Conservation (phyloP, 73 alveolate genomes). For the Paramecium pentaurelia region DNA sequence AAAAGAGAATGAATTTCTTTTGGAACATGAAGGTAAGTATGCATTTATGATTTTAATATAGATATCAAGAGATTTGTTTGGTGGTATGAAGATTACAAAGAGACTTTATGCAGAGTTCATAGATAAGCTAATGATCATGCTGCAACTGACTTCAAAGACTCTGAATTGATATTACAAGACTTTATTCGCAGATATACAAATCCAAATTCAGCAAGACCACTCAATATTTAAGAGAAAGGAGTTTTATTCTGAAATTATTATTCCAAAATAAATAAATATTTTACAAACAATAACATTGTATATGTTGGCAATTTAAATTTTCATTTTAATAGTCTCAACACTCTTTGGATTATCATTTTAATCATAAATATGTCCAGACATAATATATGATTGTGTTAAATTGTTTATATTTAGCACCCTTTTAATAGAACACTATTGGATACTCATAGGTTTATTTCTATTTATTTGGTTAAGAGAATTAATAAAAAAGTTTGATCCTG, state of each 20-base stretch:
- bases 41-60: neutral
- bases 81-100: constrained; percentile 84
- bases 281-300: neutral
- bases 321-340: neutral
- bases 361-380: neutral
- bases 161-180: constrained; percentile 80
- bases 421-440: neutral
- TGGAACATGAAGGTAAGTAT: constrained; percentile 64
- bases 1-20: constrained; percentile 74
- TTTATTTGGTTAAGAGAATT: neutral
- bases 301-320: neutral
- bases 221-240: constrained; percentile 36
- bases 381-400: neutral
- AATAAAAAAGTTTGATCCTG: neutral
- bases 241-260: constrained; percentile 36
- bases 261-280: neutral
- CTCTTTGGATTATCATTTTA: neutral
- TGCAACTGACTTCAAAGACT: constrained; percentile 81
- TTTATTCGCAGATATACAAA: constrained; percentile 84
- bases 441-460: neutral
- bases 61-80: constrained; percentile 78
- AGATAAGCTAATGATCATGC: constrained; percentile 85
- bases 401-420: neutral
- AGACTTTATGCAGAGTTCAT: constrained; percentile 81
- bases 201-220: constrained; percentile 75